Evolutionary conservation across 305 asterid genomes (phyloP).

Genomic region (Fraxinus greggii): DNA sequence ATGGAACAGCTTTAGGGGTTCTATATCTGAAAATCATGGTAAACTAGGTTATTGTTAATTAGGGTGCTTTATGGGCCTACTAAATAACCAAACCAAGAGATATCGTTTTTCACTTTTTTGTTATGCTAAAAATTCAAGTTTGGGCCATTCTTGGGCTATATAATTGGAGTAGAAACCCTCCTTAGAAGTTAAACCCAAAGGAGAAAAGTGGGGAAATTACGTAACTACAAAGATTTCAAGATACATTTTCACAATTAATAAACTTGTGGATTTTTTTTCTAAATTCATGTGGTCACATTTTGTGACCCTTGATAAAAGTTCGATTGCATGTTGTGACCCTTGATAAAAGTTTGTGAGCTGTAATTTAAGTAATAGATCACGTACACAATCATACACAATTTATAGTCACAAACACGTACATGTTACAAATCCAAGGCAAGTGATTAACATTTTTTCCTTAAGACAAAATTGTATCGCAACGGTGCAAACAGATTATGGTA

Average conservation of each 20-base stretch:
- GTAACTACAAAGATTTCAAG: background rate
- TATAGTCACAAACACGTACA: background rate
- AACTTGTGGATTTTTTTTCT: background rate
- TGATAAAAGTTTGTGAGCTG: background rate
- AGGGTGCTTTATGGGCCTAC: background rate
- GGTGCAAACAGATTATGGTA: too few species aligned
- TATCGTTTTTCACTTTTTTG: background rate
- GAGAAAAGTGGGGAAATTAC: background rate
- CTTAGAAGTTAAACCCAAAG: background rate
- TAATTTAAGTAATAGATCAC: background rate
- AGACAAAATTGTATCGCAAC: too few species aligned
- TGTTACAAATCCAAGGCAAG: too few species aligned
- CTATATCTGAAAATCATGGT: background rate
- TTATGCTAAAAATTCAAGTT: background rate
- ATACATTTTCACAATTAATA: background rate
- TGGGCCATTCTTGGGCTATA: background rate
- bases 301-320: too few species aligned
- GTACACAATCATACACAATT: background rate
- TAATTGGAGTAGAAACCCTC: background rate
- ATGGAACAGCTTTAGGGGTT: background rate
- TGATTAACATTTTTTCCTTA: too few species aligned
- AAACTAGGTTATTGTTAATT: background rate
- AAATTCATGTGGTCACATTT: background rate
- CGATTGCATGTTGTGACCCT: too few species aligned
- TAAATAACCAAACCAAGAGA: background rate